These are phyloP conservation scores for Pisolithus albus DNA, from an alignment of 768 basidiomycete species.

Conservation along the genomic window DNA sequence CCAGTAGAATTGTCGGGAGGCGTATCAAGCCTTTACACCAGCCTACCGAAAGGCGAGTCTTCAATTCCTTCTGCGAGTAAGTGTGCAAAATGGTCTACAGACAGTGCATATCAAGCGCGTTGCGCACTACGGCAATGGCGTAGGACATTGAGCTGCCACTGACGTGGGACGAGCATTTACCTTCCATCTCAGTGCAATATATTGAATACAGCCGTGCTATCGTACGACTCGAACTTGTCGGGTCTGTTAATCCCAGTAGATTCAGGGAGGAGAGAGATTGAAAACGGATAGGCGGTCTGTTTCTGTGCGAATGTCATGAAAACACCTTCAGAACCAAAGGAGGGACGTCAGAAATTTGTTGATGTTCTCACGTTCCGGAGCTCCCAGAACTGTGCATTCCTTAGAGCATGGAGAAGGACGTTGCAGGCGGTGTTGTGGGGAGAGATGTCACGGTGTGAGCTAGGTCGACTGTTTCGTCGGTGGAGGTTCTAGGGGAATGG, in stretches of 20 bases:
- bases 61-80: conserved; percentile 39
- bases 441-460: conserved; percentile 22
- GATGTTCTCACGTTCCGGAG: conserved; percentile 41
- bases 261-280: conserved; percentile 1
- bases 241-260: conserved; percentile 7
- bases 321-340: conserved; percentile 29
- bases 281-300: conserved; percentile 12
- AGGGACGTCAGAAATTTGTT: neutral
- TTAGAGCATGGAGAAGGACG: conserved; percentile 28
- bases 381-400: conserved; percentile 71
- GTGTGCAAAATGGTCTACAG: conserved; percentile 38
- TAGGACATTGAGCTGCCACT: neutral
- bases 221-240: neutral
- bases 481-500: conserved; percentile 12
- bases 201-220: conserved; percentile 44
- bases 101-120: conserved; percentile 34
- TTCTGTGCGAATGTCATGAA: conserved; percentile 25
- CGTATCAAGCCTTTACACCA: conserved; percentile 39
- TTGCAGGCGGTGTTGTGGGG: conserved; percentile 6
- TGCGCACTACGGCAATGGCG: conserved; percentile 21
- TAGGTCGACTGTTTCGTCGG: conserved; percentile 6
- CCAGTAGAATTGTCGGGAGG: conserved; percentile 45
- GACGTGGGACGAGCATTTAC: conserved; percentile 1
- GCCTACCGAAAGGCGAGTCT: conserved; percentile 15
- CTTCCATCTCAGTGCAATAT: conserved; percentile 7